Evolutionary conservation across 108 stramenopile genomes (phyloP).

Genomic region (Conticribra weissflogii): DNA sequence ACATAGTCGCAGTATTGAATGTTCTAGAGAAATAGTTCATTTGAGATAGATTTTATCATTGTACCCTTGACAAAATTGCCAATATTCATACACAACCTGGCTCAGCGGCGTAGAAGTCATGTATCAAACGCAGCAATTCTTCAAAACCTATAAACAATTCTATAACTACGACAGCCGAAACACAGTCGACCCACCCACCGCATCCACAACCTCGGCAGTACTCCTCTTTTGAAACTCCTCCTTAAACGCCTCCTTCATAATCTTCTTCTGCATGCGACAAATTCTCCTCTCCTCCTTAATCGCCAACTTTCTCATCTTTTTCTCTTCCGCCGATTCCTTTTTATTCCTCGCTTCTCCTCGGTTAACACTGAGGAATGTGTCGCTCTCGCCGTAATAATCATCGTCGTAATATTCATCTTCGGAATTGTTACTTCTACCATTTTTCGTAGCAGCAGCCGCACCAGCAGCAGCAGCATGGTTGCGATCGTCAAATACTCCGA

Average conservation of each 20-base stretch:
- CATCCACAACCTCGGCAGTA: slow-evolving; percentile 56
- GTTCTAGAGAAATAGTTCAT: no score
- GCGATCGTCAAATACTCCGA: slow-evolving; percentile 68
- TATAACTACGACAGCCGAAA: slow-evolving; percentile 82
- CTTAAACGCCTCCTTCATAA: slow-evolving; percentile 82
- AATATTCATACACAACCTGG: no score
- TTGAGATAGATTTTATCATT: no score
- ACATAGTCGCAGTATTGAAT: no score
- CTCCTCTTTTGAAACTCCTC: slow-evolving; percentile 80
- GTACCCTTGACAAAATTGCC: no score
- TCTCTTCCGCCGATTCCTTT: slow-evolving; percentile 84
- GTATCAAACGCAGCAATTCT: no score
- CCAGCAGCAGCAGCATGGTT: slow-evolving; percentile 1
- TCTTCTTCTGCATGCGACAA: slow-evolving; percentile 92
- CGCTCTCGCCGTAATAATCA: slow-evolving; percentile 46
- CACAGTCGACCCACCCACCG: slow-evolving; percentile 77
- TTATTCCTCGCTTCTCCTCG: slow-evolving; percentile 77
- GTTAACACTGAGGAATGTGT: slow-evolving; percentile 82
- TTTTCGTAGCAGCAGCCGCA: not conserved
- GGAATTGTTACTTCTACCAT: slow-evolving; percentile 7
- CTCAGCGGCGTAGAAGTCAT: no score
- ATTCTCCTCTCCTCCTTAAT: slow-evolving; percentile 87
- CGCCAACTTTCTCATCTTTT: slow-evolving; percentile 79
- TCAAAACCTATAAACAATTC: no score
- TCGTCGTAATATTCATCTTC: slow-evolving; percentile 41